Conservation (phyloP, 2,329 filamentous ascomycete species). For the Curvularia spicifera region DNA sequence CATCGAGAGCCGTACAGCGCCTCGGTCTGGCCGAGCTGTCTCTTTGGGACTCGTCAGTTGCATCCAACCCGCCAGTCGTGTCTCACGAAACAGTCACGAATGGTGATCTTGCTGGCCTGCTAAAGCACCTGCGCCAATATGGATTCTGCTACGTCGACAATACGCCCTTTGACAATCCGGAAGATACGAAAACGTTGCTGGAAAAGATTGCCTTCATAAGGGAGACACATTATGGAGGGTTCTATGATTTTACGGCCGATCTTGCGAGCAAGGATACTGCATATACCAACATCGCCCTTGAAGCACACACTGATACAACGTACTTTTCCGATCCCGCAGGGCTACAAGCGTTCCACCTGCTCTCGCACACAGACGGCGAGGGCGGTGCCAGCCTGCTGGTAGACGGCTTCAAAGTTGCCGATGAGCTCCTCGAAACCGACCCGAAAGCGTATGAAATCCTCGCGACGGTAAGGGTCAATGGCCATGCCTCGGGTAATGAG, state of each 20-base stretch:
- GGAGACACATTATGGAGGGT: constrained; percentile 85
- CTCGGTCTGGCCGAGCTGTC: constrained; percentile 42
- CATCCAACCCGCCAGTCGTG: constrained; percentile 58
- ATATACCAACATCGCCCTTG: constrained; percentile 84
- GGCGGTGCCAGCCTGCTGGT: constrained; percentile 84
- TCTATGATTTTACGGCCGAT: constrained; percentile 89
- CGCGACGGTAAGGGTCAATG: constrained; percentile 65
- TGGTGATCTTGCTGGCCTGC: constrained; percentile 57
- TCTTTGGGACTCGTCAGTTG: constrained; percentile 47
- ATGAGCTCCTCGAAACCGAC: constrained; percentile 62
- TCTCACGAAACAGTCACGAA: constrained; percentile 30
- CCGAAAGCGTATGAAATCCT: constrained; percentile 65
- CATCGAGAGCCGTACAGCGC: constrained; percentile 41
- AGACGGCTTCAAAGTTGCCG: constrained; percentile 81
- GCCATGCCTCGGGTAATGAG: constrained; percentile 86
- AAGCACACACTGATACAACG: constrained; percentile 90
- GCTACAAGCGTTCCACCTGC: constrained; percentile 88
- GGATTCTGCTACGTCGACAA: constrained; percentile 80
- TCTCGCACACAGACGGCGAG: constrained; percentile 73
- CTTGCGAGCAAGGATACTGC: constrained; percentile 87
- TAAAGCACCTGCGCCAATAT: constrained; percentile 65
- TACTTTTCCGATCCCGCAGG: constrained; percentile 94
- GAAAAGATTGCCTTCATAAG: constrained; percentile 85
- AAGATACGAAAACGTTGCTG: constrained; percentile 75
- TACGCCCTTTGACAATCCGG: constrained; percentile 59